phyloP scores from a whole-genome alignment of 2,329 filamentous ascomycete genomes.

The Xylariales sp. region DNA sequence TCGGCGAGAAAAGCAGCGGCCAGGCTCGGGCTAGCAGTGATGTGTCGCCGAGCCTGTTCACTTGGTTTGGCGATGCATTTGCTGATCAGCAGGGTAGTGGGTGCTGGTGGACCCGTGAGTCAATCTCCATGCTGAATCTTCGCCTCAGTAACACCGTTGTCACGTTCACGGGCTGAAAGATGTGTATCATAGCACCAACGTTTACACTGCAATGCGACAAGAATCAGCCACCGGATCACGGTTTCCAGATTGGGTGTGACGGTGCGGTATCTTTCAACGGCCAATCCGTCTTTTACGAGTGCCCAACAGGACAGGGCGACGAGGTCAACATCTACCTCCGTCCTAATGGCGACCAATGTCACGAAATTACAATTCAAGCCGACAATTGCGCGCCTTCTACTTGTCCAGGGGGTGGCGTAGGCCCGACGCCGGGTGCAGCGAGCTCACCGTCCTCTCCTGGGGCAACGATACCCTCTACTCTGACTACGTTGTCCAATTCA shows the following conservation, averaged over 20 bases:
- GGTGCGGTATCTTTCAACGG: slow-evolving; percentile 65
- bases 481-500: slow-evolving; percentile 20
- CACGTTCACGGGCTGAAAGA: neutral
- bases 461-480: slow-evolving; percentile 8
- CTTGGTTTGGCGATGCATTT: slow-evolving; percentile 65
- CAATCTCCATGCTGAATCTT: neutral
- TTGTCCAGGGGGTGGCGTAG: slow-evolving; percentile 30
- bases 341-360: slow-evolving; percentile 59
- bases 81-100: slow-evolving; percentile 67
- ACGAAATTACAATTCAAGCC: slow-evolving; percentile 59
- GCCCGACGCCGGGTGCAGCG: slow-evolving; percentile 20
- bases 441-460: slow-evolving; percentile 21
- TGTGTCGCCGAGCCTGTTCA: slow-evolving; percentile 62
- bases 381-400: slow-evolving; percentile 51
- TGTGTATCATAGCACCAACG: slow-evolving; percentile 58
- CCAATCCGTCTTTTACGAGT: slow-evolving; percentile 67
- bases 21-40: slow-evolving; percentile 69
- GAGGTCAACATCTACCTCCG: slow-evolving; percentile 67
- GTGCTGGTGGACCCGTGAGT: slow-evolving; percentile 70
- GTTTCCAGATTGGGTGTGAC: slow-evolving; percentile 66
- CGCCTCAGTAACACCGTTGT: too few relatives aligned
- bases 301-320: slow-evolving; percentile 65
- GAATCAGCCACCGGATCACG: slow-evolving; percentile 61
- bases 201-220: slow-evolving; percentile 71
- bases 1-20: slow-evolving; percentile 71